Conservation (phyloP, 2,329 filamentous ascomycete genomes). For the Trichoderma sp. region DNA sequence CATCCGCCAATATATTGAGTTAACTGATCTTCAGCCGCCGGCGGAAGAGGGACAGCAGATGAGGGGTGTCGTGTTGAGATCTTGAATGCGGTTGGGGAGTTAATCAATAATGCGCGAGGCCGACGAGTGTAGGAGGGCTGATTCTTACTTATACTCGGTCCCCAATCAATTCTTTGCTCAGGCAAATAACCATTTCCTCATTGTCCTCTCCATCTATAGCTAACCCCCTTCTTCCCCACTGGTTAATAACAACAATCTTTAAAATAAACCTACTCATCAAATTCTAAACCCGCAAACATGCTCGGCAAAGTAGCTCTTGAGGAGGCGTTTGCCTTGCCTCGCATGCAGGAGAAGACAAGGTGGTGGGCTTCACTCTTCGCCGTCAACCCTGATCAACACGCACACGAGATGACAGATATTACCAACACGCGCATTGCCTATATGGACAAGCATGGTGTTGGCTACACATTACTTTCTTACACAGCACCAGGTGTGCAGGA, state of each 20-base stretch:
- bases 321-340: conserved; percentile 60
- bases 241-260: not conserved
- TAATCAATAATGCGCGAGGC: not conserved
- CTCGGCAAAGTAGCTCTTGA: conserved; percentile 61
- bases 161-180: not conserved
- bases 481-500: conserved; percentile 50
- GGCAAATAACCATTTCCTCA: not conserved
- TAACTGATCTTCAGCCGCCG: not conserved
- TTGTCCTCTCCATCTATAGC: not conserved
- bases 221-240: not conserved
- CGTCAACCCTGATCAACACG: conserved; percentile 57
- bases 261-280: not conserved
- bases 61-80: not conserved
- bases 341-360: conserved; percentile 55
- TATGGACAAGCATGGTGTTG: conserved; percentile 47
- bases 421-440: conserved; percentile 42
- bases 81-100: not conserved
- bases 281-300: conserved; percentile 38
- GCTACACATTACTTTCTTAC: conserved; percentile 48
- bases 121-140: not conserved
- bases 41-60: conserved; percentile 13
- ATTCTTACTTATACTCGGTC: not conserved
- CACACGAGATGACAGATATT: conserved; percentile 50
- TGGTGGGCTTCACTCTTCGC: conserved; percentile 63
- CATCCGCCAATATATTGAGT: not conserved